A percentile compares a stretch with the other conserved stretches of the same genome.
These are phyloP conservation scores for Penicillium malachiteum DNA, from an alignment of 495 filamentous ascomycete genomes.

Conservation along the genomic window DNA sequence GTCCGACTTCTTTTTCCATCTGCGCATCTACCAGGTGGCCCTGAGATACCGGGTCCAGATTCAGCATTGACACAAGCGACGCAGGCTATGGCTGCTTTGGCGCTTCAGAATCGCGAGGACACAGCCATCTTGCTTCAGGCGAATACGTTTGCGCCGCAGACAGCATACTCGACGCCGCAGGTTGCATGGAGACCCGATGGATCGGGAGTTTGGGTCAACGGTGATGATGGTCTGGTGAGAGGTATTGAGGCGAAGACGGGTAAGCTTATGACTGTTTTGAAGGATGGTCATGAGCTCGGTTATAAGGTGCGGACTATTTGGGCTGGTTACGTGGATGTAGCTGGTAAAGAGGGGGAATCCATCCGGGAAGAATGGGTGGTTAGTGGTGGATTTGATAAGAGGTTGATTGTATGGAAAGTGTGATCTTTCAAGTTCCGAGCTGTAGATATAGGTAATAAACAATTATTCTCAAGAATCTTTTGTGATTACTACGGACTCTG, in stretches of 20 bases:
- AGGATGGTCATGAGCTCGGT: conserved; percentile 55
- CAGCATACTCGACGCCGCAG: conserved; percentile 64
- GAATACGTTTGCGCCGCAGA: conserved; percentile 65
- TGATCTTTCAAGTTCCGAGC: too few relatives aligned
- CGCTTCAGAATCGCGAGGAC: conserved; percentile 56
- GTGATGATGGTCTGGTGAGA: conserved; percentile 65
- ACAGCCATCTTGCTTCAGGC: conserved; percentile 59
- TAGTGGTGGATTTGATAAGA: conserved; percentile 69
- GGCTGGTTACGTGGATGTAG: conserved; percentile 52
- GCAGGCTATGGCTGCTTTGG: conserved; percentile 48
- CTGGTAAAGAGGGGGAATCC: conserved; percentile 20
- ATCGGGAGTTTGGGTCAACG: conserved; percentile 66
- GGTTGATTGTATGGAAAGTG: conserved; percentile 58
- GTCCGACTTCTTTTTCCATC: conserved; percentile 57
- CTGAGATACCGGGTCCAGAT: conserved; percentile 11
- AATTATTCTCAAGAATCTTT: too few relatives aligned
- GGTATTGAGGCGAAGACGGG: conserved; percentile 63
- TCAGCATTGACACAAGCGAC: conserved; percentile 42
- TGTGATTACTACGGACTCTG: too few relatives aligned
- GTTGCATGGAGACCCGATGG: conserved; percentile 66
- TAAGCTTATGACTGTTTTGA: conserved; percentile 52
- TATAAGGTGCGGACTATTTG: conserved; percentile 66
- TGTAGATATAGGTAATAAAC: neutral
- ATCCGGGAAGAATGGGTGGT: conserved; percentile 55
- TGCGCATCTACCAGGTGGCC: conserved; percentile 4